A percentile compares a stretch with the other conserved stretches of the same genome.
Evolutionary conservation across 805 yeast genomes (phyloP).

Genomic region (Zygotorulaspora sp.): DNA sequence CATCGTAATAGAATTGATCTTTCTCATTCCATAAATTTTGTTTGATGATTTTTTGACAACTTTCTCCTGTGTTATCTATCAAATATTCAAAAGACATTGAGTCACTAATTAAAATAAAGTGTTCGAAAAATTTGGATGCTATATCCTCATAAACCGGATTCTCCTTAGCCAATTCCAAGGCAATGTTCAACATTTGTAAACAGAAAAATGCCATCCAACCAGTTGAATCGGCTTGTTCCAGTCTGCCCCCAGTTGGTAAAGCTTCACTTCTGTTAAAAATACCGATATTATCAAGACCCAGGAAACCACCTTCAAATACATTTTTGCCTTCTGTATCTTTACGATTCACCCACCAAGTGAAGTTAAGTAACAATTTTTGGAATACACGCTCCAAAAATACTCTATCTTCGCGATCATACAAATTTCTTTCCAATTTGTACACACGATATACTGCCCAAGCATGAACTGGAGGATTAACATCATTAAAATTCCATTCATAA

Average conservation of each 20-base stretch:
- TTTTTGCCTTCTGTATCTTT: slow-evolving; percentile 83
- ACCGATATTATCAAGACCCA: slow-evolving; percentile 91
- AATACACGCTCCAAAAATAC: slow-evolving; percentile 86
- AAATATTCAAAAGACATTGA: slow-evolving; percentile 69
- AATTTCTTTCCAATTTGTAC: slow-evolving; percentile 78
- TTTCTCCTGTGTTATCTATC: slow-evolving; percentile 32
- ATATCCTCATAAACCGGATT: slow-evolving; percentile 86
- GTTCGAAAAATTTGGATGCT: slow-evolving; percentile 92
- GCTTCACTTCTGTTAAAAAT: slow-evolving; percentile 90
- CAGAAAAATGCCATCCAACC: slow-evolving; percentile 97
- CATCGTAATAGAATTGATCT: slow-evolving; percentile 86
- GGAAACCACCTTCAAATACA: slow-evolving; percentile 89
- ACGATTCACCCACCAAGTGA: slow-evolving; percentile 97
- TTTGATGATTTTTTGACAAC: slow-evolving; percentile 42
- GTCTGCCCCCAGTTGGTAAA: slow-evolving; percentile 82
- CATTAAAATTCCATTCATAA: slow-evolving; percentile 92
- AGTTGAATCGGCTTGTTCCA: slow-evolving; percentile 93
- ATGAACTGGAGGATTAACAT: slow-evolving; percentile 96
- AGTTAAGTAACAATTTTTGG: slow-evolving; percentile 82
- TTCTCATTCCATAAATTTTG: slow-evolving; percentile 84
- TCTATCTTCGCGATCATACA: slow-evolving; percentile 76
- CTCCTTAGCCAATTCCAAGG: slow-evolving; percentile 81
- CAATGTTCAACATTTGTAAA: slow-evolving; percentile 86
- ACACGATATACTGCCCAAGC: slow-evolving; percentile 93
- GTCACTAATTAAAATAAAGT: slow-evolving; percentile 84